Conservation (phyloP, 805 yeast genomes). For the Candida easanensis region DNA sequence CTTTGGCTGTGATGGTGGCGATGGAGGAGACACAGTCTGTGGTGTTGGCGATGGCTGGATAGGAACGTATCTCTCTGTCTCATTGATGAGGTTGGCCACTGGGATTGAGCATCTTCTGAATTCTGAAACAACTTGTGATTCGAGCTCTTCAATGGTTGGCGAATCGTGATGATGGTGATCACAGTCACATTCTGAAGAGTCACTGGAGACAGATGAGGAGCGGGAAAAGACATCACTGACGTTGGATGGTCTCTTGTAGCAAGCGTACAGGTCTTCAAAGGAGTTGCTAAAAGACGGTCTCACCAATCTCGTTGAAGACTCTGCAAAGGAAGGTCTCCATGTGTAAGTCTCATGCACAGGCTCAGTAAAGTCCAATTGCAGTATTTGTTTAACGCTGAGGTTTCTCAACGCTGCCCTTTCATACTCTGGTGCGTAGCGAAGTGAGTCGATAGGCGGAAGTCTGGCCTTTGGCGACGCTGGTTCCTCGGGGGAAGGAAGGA, state of each 20-base stretch:
- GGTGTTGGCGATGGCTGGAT: too few species aligned
- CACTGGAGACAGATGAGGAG: conserved; percentile 2
- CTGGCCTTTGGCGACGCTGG: not conserved
- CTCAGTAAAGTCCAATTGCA: conserved; percentile 1
- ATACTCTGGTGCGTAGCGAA: conserved; percentile 4
- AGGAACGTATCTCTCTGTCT: not conserved
- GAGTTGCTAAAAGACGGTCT: too few species aligned
- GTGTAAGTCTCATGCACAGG: too few species aligned
- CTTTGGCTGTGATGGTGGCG: not conserved
- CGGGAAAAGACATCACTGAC: conserved; percentile 2
- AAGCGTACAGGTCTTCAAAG: not conserved
- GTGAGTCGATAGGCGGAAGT: conserved; percentile 8
- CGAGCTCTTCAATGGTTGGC: not conserved
- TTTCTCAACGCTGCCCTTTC: conserved; percentile 3
- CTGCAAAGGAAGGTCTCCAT: conserved; percentile 1
- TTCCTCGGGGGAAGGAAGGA: conserved; percentile 5
- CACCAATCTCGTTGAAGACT: not conserved
- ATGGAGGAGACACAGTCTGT: too few species aligned
- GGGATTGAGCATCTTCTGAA: not conserved
- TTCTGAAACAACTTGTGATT: not conserved
- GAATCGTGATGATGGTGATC: conserved; percentile 1
- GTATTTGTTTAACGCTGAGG: conserved; percentile 4
- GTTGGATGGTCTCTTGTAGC: conserved; percentile 1
- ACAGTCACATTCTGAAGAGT: conserved; percentile 3
- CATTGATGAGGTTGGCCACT: not conserved